Evolutionary conservation across 2,329 filamentous ascomycete genomes (phyloP).

Genomic region (Anthostomella pinea): DNA sequence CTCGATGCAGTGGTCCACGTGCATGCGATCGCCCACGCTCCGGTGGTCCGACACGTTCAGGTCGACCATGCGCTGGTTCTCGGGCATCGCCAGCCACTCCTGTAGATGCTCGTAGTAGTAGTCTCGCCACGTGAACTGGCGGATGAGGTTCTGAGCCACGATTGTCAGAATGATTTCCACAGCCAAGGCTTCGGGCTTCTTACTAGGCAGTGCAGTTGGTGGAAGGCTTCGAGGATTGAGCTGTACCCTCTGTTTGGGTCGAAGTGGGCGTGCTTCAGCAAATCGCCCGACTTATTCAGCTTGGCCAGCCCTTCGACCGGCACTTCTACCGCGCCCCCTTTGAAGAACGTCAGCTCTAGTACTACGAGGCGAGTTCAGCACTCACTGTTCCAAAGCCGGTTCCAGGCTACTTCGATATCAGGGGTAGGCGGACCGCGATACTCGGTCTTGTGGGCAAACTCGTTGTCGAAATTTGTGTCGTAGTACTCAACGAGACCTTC

Average conservation of each 20-base stretch:
- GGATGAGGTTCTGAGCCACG: slow-evolving; percentile 4
- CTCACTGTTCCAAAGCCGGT: slow-evolving; percentile 5
- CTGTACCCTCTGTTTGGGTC: slow-evolving; percentile 5
- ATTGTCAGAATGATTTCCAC: neutral
- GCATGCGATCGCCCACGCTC: slow-evolving; percentile 6
- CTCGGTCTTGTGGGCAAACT: slow-evolving; percentile 7
- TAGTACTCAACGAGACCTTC: slow-evolving; percentile 6
- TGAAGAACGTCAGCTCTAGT: no score
- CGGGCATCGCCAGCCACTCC: neutral
- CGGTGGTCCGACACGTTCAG: neutral
- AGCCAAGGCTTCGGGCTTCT: neutral
- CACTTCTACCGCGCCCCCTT: neutral
- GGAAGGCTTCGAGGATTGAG: slow-evolving; percentile 7
- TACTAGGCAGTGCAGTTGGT: slow-evolving; percentile 10
- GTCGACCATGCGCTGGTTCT: slow-evolving; percentile 1
- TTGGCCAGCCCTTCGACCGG: neutral
- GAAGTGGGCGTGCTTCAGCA: slow-evolving; percentile 2
- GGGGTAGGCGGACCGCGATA: slow-evolving; percentile 4
- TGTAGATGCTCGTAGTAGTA: slow-evolving; percentile 6
- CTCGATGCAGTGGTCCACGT: slow-evolving; percentile 12
- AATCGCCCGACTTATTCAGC: slow-evolving; percentile 7
- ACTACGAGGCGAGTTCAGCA: no score
- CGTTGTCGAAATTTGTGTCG: slow-evolving; percentile 7
- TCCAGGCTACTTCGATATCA: slow-evolving; percentile 4
- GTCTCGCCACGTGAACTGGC: slow-evolving; percentile 6